Conservation (phyloP, 164 flowering plant species). For the Chimonanthus salicifolius region DNA sequence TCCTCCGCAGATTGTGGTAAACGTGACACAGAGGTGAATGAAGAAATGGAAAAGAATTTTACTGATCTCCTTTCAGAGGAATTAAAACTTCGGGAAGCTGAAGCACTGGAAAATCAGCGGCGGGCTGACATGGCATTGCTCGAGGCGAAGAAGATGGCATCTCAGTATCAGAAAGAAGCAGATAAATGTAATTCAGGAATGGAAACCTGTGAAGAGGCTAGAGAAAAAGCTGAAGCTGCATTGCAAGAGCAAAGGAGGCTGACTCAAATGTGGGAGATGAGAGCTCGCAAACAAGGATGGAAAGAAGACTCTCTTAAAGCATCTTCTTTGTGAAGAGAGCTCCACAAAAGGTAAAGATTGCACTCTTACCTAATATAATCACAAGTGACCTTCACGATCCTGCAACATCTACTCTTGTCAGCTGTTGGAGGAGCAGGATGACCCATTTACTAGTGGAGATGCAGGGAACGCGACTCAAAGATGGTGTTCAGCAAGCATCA, state of each 20-base stretch:
- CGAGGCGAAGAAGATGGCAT: slow-evolving; percentile 82
- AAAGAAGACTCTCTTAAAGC: slow-evolving; percentile 49
- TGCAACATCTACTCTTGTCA: background rate
- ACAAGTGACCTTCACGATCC: background rate
- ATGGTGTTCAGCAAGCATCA: slow-evolving; percentile 1
- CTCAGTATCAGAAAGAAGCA: slow-evolving; percentile 93
- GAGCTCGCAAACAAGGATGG: slow-evolving; percentile 95
- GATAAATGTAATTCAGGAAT: slow-evolving; percentile 98
- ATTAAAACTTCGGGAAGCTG: slow-evolving; percentile 45
- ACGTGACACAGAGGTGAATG: slow-evolving; percentile 58
- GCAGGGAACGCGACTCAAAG: slow-evolving; percentile 2
- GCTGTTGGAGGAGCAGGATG: background rate
- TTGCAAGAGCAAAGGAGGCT: slow-evolving; percentile 62
- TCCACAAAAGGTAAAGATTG: slow-evolving; percentile 18
- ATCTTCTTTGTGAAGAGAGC: slow-evolving; percentile 28
- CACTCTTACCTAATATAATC: background rate
- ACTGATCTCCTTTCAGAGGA: slow-evolving; percentile 49
- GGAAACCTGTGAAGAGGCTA: slow-evolving; percentile 96
- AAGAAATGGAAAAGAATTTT: slow-evolving; percentile 45
- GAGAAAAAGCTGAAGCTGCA: slow-evolving; percentile 80
- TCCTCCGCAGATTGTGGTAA: slow-evolving; percentile 44
- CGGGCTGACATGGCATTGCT: slow-evolving; percentile 47
- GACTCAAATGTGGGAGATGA: slow-evolving; percentile 66
- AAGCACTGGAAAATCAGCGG: slow-evolving; percentile 41
- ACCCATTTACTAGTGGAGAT: background rate